Base-by-base conservation (phyloP, 805 yeast species). In the Kuraishia piskuri region DNA sequence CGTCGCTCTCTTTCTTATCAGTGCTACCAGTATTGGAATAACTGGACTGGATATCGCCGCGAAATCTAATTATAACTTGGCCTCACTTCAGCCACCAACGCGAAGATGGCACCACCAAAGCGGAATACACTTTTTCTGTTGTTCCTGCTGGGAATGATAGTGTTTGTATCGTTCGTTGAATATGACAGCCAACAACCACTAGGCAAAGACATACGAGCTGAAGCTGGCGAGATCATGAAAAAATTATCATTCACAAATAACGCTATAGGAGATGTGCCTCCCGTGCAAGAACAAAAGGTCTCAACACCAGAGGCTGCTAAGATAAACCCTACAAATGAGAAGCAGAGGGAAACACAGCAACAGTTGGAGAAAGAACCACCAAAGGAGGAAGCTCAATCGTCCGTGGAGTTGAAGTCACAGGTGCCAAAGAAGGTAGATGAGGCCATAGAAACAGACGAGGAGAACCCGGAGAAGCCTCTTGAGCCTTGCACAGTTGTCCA, bases 401-500 rank as follows among this genome's bases (percentile, higher is more conserved):
- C 17, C 14, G 17, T 12, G 17, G 40, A 31, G 40, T 8, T n/a
- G n/a, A 6, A 7, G 17, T 31, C 40, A n/a, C n/a, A n/a, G 17
- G 9, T 31, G 40, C 40, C 40, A 10, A 31, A 25, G 31, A 25
- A 31, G 40, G 40, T 31, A 3, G 40, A 31, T 12, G 14, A 6
- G 9, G 17, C 17, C 40, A 14, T n/a, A 31, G 40, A 31, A 31
- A 3, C 40, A 5, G 40, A 31, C 14, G 40, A 31, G 40, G 40
- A 10, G 14, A 31, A 31, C 14, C 40, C 40, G 14, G 40, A 31
- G 40, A 6, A 31, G 17, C 40, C 40, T 3, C 40, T 31, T 7
- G 40, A 31, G 17, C 73, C 76, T 7, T 77, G 82, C 54, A 71
- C 81, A 3, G 73, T 69, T 2, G 61, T 68, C 14, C 73, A 74